Evolutionary conservation across 257 asterid species (phyloP), one percentile per base, ranked within the genome.

Genomic region (Perilla frutescens): DNA sequence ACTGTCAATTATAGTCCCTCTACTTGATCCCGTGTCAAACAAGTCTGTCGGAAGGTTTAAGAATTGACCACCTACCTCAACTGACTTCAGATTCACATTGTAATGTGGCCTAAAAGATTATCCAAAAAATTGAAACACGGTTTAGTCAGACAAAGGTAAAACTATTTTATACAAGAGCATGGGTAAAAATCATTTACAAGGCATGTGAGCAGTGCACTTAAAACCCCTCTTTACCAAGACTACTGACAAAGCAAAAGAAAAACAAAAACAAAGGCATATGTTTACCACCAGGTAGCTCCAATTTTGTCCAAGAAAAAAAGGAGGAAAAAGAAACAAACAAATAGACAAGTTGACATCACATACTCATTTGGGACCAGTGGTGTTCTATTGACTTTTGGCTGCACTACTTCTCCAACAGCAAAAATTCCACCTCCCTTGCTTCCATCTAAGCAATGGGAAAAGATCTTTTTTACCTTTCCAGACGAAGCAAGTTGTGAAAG

Each of bases 381-480:
- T 14, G 96, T 95, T 80, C 89, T 86, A 11, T 83, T 85, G 57
- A 95, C 86, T 80, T 74, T 89, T 57, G 99, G 99, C 79, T 89
- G 88, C 79, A 85, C 91, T 50, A 95, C 91, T 84, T 95, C 87
- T 77, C 99, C 99, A 70, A 92, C 84, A 56, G 99, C 92, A 73
- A 95, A 95, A 75, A 92, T 95, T 63, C 99, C 99, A 66, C 99
- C 99, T 77, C 99, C 98, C 60, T 79, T 79, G 34, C 26, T 75
- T 45, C 96, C 86, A 70, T 95, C 98, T 88, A 95, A 85, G 89
- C 99, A 95, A 81, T 95, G 99, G 10, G 99, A 88, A 77, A 95
- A 92, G 11, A 90, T 62, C 68, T 81, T 95, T 76, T 84, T 92
- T 71, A 84, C 94, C 91, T 87, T 89, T 66, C 91, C 88, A 36